These are phyloP conservation scores for barley (Hordeum vulgare) DNA, from an alignment of 176 grass and related monocot species.

Conservation along the genomic window DNA sequence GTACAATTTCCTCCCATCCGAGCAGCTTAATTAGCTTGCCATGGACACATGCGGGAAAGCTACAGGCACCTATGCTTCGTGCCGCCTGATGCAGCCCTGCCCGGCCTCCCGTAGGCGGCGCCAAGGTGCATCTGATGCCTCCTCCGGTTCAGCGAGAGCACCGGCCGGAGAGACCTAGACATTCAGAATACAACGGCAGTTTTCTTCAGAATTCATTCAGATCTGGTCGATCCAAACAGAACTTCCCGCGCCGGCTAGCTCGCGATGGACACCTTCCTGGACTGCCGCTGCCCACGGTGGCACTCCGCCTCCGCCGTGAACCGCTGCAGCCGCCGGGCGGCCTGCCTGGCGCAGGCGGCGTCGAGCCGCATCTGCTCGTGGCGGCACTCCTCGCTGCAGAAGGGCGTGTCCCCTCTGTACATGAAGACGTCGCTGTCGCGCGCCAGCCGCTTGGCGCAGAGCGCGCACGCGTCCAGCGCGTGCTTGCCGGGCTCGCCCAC, in stretches of 20 bases:
- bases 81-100: too few relatives aligned
- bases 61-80: background rate
- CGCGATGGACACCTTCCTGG: background rate
- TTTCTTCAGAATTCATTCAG: background rate
- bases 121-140: too few relatives aligned
- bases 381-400: conserved; percentile 62
- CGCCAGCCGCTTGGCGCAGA: conserved; percentile 38
- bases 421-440: conserved; percentile 53
- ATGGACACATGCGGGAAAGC: background rate
- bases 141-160: too few relatives aligned
- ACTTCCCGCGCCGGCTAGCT: background rate
- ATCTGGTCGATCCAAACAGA: background rate
- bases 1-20: background rate
- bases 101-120: background rate
- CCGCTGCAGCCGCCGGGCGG: background rate
- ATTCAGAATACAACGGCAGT: background rate
- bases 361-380: conserved; percentile 48
- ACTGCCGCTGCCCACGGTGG: background rate
- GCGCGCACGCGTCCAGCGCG: conserved; percentile 43
- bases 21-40: background rate
- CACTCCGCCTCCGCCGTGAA: background rate
- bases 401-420: conserved; percentile 67
- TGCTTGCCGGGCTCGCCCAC: background rate
- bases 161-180: background rate
- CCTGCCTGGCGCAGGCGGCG: background rate